These are phyloP conservation scores for Annulohypoxylon maeteangense DNA, from an alignment of 495 filamentous ascomycete species.

Conservation along the genomic window DNA sequence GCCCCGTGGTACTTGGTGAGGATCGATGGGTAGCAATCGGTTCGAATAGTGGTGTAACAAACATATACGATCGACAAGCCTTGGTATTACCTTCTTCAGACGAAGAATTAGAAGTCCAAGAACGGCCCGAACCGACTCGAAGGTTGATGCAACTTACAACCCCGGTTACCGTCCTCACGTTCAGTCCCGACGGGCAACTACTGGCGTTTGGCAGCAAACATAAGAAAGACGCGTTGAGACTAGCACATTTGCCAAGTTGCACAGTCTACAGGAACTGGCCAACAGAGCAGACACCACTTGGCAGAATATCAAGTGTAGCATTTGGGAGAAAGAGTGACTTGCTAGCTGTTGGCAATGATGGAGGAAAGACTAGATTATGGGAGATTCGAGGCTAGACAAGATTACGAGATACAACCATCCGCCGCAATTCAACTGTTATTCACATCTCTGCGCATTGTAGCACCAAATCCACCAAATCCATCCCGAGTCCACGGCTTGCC, in stretches of 20 bases:
- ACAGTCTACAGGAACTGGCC: constrained; percentile 98
- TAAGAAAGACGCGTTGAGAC: constrained; percentile 86
- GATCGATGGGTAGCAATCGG: constrained; percentile 91
- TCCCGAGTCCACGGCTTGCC: not conserved
- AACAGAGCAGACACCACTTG: constrained; percentile 87
- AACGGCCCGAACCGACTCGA: constrained; percentile 73
- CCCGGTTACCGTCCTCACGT: constrained; percentile 76
- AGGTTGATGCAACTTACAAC: constrained; percentile 88
- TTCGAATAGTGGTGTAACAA: constrained; percentile 84
- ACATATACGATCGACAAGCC: constrained; percentile 85
- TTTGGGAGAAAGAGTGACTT: constrained; percentile 76
- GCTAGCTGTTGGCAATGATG: constrained; percentile 86
- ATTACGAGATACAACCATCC: not conserved
- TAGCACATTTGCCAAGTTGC: constrained; percentile 91
- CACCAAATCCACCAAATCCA: not conserved
- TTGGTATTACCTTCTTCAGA: constrained; percentile 62
- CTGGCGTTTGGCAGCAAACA: constrained; percentile 83
- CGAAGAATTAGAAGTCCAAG: constrained; percentile 63
- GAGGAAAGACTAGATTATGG: constrained; percentile 86
- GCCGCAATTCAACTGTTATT: constrained; percentile 11
- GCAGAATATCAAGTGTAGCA: constrained; percentile 81
- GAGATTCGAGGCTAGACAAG: constrained; percentile 70
- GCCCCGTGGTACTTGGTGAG: constrained; percentile 72
- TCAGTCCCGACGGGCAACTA: constrained; percentile 89
- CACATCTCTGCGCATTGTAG: not conserved